Evolutionary conservation across 306 rosid genomes (phyloP).

Genomic region (Corylus heterophylla): DNA sequence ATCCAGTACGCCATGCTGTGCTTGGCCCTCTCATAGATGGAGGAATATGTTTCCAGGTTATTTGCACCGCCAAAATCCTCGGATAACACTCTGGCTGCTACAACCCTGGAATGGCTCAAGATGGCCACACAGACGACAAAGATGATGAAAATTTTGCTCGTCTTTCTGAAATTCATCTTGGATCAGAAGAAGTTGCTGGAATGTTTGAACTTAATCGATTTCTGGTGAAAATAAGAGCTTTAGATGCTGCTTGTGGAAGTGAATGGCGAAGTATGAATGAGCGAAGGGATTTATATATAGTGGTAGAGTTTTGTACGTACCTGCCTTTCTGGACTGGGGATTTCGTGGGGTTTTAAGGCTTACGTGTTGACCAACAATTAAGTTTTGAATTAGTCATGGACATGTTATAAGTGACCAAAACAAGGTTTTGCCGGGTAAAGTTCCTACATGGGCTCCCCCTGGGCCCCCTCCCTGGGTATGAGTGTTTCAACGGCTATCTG

Average conservation of each 20-base stretch:
- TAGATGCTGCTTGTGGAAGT: background rate
- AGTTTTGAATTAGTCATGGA: too few species aligned
- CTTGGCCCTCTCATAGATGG: conserved; percentile 32
- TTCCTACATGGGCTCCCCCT: too few species aligned
- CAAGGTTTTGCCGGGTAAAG: too few species aligned
- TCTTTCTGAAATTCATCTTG: conserved; percentile 29
- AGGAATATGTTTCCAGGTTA: conserved; percentile 24
- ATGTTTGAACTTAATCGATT: background rate
- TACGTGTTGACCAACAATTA: too few species aligned
- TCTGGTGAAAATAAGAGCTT: background rate
- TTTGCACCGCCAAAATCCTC: conserved; percentile 32
- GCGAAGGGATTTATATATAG: conserved; percentile 4
- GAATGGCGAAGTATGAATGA: background rate
- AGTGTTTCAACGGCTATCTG: too few species aligned
- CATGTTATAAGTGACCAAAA: too few species aligned
- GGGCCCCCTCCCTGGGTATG: too few species aligned
- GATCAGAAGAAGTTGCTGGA: background rate
- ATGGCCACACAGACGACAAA: conserved; percentile 8
- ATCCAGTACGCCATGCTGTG: conserved; percentile 41
- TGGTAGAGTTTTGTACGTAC: too few species aligned
- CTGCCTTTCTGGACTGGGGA: too few species aligned
- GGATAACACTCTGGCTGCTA: conserved; percentile 33
- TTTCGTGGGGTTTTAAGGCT: too few species aligned
- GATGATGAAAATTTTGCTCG: conserved; percentile 14
- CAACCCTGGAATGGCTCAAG: conserved; percentile 18